A percentile compares a stretch with the other conserved stretches of the same genome.
Evolutionary conservation across 192 early-diverging fungal species (phyloP).

Genomic region (Phlyctochytrium arcticum): DNA sequence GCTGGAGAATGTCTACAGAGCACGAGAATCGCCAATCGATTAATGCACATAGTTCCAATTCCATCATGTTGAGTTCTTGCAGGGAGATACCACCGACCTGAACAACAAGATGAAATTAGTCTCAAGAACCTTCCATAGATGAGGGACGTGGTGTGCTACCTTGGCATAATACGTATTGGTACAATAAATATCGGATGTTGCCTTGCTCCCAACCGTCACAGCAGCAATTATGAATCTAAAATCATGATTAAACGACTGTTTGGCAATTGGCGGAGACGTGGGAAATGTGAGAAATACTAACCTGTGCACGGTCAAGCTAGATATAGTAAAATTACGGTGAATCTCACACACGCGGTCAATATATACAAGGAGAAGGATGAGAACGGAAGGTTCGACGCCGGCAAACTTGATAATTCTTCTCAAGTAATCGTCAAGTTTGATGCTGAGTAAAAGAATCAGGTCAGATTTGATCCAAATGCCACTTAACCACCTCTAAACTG

Average conservation of each 20-base stretch:
- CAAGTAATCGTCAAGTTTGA: slow-evolving; percentile 69
- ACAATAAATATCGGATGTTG: slow-evolving; percentile 84
- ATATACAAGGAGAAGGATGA: slow-evolving; percentile 87
- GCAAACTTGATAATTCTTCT: slow-evolving; percentile 88
- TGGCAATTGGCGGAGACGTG: too few relatives aligned
- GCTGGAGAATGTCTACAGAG: slow-evolving; percentile 67
- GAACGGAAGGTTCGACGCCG: slow-evolving; percentile 78
- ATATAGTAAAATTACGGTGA: slow-evolving; percentile 79
- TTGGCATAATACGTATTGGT: slow-evolving; percentile 94
- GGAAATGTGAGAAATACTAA: slow-evolving; percentile 19
- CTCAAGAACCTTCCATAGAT: not conserved
- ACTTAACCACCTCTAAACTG: too few relatives aligned
- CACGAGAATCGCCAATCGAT: slow-evolving; percentile 79
- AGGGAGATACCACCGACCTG: slow-evolving; percentile 92
- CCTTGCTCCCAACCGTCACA: slow-evolving; percentile 76
- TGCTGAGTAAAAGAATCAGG: slow-evolving; percentile 5
- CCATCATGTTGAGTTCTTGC: slow-evolving; percentile 90
- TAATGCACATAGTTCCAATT: slow-evolving; percentile 75
- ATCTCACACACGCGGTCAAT: slow-evolving; percentile 74
- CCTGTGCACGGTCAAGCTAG: slow-evolving; percentile 83
- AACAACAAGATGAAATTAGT: slow-evolving; percentile 39
- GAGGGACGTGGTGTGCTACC: slow-evolving; percentile 63
- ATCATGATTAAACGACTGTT: too few relatives aligned
- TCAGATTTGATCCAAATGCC: too few relatives aligned
- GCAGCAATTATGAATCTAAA: slow-evolving; percentile 77